These are phyloP conservation scores for Aspergillus melleus DNA, from an alignment of 2,329 filamentous ascomycete genomes.

Conservation along the genomic window DNA sequence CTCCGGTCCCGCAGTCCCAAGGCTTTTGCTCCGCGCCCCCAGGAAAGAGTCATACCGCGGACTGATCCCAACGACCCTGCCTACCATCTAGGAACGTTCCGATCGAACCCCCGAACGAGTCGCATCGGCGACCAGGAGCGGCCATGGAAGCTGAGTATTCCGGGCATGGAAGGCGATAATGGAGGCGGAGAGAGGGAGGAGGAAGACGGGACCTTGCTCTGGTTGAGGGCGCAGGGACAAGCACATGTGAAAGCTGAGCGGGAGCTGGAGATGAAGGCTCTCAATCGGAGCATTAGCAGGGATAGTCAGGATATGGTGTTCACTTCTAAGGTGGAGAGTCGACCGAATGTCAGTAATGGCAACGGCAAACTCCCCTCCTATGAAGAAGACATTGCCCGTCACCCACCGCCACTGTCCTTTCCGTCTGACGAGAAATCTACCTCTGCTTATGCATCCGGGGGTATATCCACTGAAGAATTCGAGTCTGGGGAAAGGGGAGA, in stretches of 20 bases:
- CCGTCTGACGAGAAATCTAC: conserved; percentile 11
- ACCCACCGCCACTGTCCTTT: not conserved
- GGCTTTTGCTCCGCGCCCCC: conserved; percentile 24
- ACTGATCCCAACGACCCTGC: conserved; percentile 26
- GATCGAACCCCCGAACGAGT: conserved; percentile 30
- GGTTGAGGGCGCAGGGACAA: not conserved
- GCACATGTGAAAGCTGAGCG: not conserved
- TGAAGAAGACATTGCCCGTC: conserved; percentile 16
- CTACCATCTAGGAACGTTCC: conserved; percentile 35
- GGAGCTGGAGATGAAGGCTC: not conserved
- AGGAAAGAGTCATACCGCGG: conserved; percentile 23
- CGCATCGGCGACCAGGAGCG: conserved; percentile 37
- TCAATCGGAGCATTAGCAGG: not conserved
- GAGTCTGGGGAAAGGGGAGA: not conserved
- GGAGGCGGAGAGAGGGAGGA: not conserved
- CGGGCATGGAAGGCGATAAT: conserved; percentile 22
- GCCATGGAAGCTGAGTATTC: conserved; percentile 38
- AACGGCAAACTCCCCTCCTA: conserved; percentile 14
- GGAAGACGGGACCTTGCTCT: not conserved
- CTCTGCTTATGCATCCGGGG: not conserved
- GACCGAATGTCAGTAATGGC: not conserved
- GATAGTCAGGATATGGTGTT: not conserved
- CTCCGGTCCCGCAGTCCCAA: conserved; percentile 39
- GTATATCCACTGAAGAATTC: not conserved
- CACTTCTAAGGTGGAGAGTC: not conserved